Evolutionary conservation across 164 flowering plant species (phyloP).

Genomic region (Chloranthus sessilifolius): DNA sequence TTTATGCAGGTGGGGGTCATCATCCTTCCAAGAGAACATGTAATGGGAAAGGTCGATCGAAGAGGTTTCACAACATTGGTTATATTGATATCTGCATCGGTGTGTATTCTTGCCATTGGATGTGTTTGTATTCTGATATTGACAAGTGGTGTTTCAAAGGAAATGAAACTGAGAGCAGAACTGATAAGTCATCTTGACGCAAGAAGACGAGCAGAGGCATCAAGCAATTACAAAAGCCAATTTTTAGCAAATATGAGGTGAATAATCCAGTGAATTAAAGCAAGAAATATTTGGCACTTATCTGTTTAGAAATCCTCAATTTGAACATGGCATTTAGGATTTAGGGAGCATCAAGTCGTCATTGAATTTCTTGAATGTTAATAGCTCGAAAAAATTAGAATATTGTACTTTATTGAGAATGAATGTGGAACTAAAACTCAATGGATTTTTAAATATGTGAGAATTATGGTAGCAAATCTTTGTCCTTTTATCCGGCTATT

Average conservation of each 20-base stretch:
- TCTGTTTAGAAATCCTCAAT: too few species aligned
- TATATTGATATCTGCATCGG: conserved; percentile 83
- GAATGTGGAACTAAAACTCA: too few species aligned
- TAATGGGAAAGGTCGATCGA: conserved; percentile 94
- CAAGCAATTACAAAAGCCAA: conserved; percentile 97
- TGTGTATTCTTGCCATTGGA: conserved; percentile 76
- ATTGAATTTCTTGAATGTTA: too few species aligned
- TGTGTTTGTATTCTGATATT: conserved; percentile 83
- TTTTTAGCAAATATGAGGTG: conserved; percentile 98
- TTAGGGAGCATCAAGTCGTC: too few species aligned
- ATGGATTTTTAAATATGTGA: too few species aligned
- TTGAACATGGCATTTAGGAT: too few species aligned
- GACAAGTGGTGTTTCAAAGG: conserved; percentile 96
- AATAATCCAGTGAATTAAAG: conserved; percentile 8
- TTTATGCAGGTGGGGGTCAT: conserved; percentile 85
- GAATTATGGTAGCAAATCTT: too few species aligned
- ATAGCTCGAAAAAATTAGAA: too few species aligned
- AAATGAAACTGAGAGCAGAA: conserved; percentile 95
- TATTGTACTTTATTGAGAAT: too few species aligned
- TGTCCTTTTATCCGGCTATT: too few species aligned
- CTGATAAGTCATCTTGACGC: conserved; percentile 94
- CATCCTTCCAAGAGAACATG: conserved; percentile 75
- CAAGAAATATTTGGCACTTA: too few species aligned
- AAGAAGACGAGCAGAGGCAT: conserved; percentile 94
- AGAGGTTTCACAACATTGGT: conserved; percentile 75